Evolutionary conservation across 345 rosid genomes (phyloP).

Genomic region (Hibiscus syriacus): DNA sequence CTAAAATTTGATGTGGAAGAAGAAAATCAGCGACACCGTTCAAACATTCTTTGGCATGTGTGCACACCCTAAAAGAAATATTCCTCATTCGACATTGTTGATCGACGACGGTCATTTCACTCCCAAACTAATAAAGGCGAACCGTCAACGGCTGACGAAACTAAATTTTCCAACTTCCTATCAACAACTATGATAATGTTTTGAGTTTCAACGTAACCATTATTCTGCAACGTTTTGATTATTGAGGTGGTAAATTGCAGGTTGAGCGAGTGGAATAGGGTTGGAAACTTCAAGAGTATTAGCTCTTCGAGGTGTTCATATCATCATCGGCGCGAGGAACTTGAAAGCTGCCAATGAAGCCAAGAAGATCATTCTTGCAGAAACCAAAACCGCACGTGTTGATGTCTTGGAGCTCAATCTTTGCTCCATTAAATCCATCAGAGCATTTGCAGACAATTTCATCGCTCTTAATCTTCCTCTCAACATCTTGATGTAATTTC

Average conservation of each 20-base stretch:
- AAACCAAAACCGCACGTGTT: conserved; percentile 23
- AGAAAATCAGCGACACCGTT: no score
- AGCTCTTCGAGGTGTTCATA: conserved; percentile 58
- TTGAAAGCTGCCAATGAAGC: conserved; percentile 61
- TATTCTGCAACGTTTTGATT: no score
- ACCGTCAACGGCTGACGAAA: no score
- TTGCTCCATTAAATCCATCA: conserved; percentile 41
- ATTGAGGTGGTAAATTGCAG: conserved; percentile 22
- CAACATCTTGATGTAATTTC: conserved; percentile 47
- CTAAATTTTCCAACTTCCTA: no score
- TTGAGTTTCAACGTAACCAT: not conserved
- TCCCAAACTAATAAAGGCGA: no score
- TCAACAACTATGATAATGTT: no score
- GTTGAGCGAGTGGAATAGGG: conserved; percentile 93
- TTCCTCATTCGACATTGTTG: no score
- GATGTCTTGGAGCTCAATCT: conserved; percentile 49
- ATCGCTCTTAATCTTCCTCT: conserved; percentile 51
- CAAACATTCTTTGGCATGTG: no score
- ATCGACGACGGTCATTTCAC: no score
- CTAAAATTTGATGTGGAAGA: no score
- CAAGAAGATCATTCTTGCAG: conserved; percentile 30
- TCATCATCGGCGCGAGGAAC: conserved; percentile 76
- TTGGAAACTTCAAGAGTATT: conserved; percentile 81
- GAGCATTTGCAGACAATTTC: conserved; percentile 37
- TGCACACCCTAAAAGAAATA: no score